phyloP scores from a whole-genome alignment of 2,329 filamentous ascomycete genomes.

The Epichloe aotearoae region DNA sequence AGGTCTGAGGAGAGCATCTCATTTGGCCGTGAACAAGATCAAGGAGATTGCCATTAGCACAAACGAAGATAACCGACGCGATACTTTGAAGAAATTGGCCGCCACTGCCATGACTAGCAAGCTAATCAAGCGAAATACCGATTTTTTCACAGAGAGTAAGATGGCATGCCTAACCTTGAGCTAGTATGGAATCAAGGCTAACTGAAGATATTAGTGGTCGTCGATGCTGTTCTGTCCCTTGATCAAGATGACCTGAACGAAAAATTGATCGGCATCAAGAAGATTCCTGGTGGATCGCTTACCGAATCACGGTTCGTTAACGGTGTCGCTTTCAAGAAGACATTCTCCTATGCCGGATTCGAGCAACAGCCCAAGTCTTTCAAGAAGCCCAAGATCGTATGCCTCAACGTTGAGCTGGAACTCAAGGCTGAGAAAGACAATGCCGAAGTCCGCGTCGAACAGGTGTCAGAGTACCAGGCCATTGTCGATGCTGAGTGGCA shows the following conservation, averaged over 20 bases:
- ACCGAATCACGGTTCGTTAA: conserved; percentile 96
- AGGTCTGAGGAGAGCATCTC: conserved; percentile 73
- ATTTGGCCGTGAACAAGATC: conserved; percentile 95
- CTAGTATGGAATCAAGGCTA: conserved; percentile 11
- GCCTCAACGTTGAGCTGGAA: conserved; percentile 94
- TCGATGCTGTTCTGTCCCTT: conserved; percentile 87
- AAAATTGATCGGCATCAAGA: conserved; percentile 96
- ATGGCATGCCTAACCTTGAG: conserved; percentile 16
- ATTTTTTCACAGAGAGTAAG: conserved; percentile 91
- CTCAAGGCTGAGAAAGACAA: conserved; percentile 99
- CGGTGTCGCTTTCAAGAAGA: conserved; percentile 99
- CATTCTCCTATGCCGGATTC: conserved; percentile 96
- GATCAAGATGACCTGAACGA: conserved; percentile 97
- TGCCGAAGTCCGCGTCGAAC: conserved; percentile 92
- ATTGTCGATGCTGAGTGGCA: conserved; percentile 99
- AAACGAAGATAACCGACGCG: conserved; percentile 67
- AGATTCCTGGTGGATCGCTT: conserved; percentile 89
- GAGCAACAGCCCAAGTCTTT: conserved; percentile 98
- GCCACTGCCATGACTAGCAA: conserved; percentile 99
- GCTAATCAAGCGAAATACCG: conserved; percentile 92
- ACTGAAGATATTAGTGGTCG: conserved; percentile 57
- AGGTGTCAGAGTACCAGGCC: conserved; percentile 97
- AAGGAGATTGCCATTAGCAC: conserved; percentile 92
- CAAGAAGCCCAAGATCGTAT: conserved; percentile 88
- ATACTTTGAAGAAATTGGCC: conserved; percentile 80